Percentiles rank a stretch among this genome's conserved stretches.
phyloP scores from a whole-genome alignment of 2,329 filamentous ascomycete species.

The Sporothrix humicola region DNA sequence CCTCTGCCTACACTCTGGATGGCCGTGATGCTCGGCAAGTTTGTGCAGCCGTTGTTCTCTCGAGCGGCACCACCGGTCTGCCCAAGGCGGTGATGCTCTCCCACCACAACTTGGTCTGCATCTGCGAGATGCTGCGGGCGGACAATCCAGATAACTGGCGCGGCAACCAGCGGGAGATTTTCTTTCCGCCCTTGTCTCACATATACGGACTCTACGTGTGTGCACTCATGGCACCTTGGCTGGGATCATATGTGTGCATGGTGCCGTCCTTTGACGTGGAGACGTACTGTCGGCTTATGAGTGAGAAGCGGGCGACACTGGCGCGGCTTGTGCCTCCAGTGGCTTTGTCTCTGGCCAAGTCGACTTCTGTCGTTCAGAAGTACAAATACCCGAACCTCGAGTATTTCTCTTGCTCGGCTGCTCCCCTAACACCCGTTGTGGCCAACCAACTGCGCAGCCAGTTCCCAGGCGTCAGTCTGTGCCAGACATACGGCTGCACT shows the following conservation, averaged over 20 bases:
- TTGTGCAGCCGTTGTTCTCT: conserved; percentile 45
- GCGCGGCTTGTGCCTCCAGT: conserved; percentile 1
- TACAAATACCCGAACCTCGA: background rate
- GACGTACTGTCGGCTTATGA: background rate
- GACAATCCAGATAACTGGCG: conserved; percentile 42
- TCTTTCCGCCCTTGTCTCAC: conserved; percentile 47
- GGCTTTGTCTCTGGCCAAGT: background rate
- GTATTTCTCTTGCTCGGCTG: background rate
- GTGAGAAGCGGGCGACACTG: background rate
- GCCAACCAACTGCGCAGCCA: background rate
- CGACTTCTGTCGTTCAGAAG: background rate
- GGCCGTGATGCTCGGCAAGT: background rate
- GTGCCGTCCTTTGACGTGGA: conserved; percentile 4
- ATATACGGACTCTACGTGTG: background rate
- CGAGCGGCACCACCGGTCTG: conserved; percentile 55
- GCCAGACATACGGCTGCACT: conserved; percentile 4
- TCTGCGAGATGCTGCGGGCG: conserved; percentile 43
- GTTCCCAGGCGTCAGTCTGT: background rate
- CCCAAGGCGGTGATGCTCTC: conserved; percentile 56
- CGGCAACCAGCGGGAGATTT: conserved; percentile 47
- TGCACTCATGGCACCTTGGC: background rate
- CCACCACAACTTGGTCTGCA: conserved; percentile 52
- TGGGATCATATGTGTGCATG: conserved; percentile 8
- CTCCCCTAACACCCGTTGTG: background rate
- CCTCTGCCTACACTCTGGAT: background rate